Evolutionary conservation across 2,329 filamentous ascomycete species (phyloP).

Genomic region (Blastomyces percursus): DNA sequence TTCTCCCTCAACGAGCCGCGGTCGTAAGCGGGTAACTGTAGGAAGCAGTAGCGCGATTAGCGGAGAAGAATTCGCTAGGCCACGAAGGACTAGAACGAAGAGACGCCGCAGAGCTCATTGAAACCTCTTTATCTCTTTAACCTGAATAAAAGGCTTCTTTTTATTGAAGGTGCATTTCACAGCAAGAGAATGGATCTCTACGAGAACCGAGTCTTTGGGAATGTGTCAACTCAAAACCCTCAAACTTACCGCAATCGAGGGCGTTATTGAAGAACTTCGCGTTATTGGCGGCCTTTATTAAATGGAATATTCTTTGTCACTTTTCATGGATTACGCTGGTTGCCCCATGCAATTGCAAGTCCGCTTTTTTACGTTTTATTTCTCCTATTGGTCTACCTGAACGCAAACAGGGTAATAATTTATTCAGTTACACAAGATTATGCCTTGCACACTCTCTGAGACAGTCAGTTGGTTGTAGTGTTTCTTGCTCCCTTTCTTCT

Average conservation of each 20-base stretch:
- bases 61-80: background rate
- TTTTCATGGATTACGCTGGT: background rate
- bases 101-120: background rate
- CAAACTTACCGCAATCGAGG: background rate
- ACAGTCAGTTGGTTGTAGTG: background rate
- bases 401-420: background rate
- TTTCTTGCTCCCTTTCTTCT: background rate
- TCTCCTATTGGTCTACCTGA: background rate
- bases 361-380: background rate
- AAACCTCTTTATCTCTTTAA: background rate
- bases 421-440: background rate
- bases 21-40: constrained; percentile 18
- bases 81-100: background rate
- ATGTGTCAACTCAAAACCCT: background rate
- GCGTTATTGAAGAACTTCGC: background rate
- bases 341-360: background rate
- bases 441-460: background rate
- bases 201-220: background rate
- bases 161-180: background rate
- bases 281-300: background rate
- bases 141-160: background rate
- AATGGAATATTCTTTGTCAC: background rate
- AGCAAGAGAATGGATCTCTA: background rate
- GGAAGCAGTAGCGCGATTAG: constrained; percentile 6
- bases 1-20: constrained; percentile 7